phyloP scores from a whole-genome alignment of 129 eudicot genomes.

The Oenanthe sinensis region DNA sequence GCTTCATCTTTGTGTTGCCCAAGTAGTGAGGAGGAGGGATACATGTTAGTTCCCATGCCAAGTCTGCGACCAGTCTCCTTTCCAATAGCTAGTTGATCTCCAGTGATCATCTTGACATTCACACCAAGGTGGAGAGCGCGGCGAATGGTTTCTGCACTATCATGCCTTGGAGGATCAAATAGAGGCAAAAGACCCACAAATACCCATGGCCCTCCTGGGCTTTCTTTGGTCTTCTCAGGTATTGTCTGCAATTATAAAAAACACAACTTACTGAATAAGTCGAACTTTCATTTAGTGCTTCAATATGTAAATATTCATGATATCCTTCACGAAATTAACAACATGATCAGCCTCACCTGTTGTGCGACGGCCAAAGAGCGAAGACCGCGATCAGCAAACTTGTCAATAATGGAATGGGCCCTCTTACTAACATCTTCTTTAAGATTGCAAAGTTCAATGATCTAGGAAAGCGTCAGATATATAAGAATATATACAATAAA shows the following conservation, averaged over 20 bases:
- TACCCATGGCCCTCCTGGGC: constrained; percentile 67
- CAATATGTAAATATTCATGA: neutral
- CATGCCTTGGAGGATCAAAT: constrained; percentile 92
- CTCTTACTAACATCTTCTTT: constrained; percentile 37
- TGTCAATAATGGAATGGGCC: constrained; percentile 66
- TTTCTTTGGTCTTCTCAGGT: constrained; percentile 72
- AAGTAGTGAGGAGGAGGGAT: constrained; percentile 86
- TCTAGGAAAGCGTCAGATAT: constrained; percentile 29
- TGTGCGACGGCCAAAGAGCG: constrained; percentile 69
- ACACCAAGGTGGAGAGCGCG: constrained; percentile 85
- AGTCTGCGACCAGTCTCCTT: constrained; percentile 89
- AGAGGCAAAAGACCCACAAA: constrained; percentile 78
- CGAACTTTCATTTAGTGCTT: neutral
- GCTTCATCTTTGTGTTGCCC: constrained; percentile 66
- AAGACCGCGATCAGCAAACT: constrained; percentile 89
- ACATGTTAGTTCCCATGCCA: constrained; percentile 93
- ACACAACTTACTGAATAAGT: constrained; percentile 5
- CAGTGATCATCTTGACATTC: constrained; percentile 91
- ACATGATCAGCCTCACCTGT: constrained; percentile 32
- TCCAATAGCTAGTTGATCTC: constrained; percentile 85
- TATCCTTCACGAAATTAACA: neutral
- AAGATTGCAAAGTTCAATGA: constrained; percentile 62
- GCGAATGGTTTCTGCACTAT: constrained; percentile 77
- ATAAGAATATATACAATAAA: neutral
- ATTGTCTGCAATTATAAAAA: constrained; percentile 30